These are phyloP conservation scores for Apophysomyces trapeziformis DNA, from an alignment of 371 early-diverging fungal genomes.

Conservation along the genomic window DNA sequence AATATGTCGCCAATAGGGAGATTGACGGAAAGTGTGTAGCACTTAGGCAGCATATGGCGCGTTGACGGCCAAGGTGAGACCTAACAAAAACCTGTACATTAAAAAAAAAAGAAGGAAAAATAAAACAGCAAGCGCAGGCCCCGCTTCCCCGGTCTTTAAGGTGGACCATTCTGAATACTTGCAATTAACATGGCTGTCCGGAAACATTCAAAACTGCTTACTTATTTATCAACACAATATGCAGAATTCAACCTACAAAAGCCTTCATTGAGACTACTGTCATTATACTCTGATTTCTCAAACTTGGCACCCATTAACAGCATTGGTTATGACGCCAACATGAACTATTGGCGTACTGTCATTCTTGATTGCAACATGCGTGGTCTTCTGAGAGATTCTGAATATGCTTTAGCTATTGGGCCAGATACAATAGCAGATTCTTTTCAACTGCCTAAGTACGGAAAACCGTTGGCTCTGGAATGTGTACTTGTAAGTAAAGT, in stretches of 20 bases:
- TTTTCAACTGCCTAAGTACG: constrained; percentile 20
- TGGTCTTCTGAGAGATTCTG: constrained; percentile 15
- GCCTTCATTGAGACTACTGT: constrained; percentile 19
- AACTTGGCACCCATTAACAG: constrained; percentile 19
- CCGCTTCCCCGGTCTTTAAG: too few species aligned
- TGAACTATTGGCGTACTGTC: constrained; percentile 27
- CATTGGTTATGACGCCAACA: constrained; percentile 26
- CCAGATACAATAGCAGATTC: constrained; percentile 9
- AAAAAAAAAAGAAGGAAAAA: background rate
- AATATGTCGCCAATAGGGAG: background rate
- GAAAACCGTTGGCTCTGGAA: constrained; percentile 26
- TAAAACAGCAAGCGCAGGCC: background rate
- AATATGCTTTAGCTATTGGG: constrained; percentile 18
- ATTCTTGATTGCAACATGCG: constrained; percentile 30
- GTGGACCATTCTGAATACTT: background rate
- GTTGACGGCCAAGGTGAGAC: background rate
- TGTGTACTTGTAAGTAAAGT: constrained; percentile 24
- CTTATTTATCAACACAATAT: constrained; percentile 21
- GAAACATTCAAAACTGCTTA: background rate
- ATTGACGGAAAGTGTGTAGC: background rate
- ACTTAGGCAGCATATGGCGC: background rate
- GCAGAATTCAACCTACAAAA: constrained; percentile 20
- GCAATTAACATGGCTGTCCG: background rate
- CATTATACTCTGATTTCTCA: constrained; percentile 28
- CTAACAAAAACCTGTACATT: background rate